phyloP scores from a whole-genome alignment of 1,284 basidiomycete genomes.

The Trichosporon sp. region DNA sequence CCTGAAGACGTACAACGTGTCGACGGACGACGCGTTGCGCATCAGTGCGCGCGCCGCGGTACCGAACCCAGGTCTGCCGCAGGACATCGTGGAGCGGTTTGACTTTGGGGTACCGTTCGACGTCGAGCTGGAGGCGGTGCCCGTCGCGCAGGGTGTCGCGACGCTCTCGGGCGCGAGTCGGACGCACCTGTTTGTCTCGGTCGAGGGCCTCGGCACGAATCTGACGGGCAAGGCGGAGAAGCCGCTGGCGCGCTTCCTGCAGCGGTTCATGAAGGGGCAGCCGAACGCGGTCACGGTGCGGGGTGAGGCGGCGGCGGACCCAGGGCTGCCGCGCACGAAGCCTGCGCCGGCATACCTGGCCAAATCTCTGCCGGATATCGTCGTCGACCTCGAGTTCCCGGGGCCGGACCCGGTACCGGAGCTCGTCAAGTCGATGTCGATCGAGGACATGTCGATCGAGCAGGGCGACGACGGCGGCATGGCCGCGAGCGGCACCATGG shows the following conservation, averaged over 20 bases:
- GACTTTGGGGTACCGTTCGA: constrained; percentile 35
- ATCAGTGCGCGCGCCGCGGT: constrained; percentile 37
- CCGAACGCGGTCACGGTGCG: constrained; percentile 25
- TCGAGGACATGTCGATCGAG: constrained; percentile 43
- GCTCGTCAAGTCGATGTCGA: constrained; percentile 43
- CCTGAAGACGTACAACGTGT: constrained; percentile 37
- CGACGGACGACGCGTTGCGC: constrained; percentile 20
- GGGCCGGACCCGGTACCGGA: constrained; percentile 40
- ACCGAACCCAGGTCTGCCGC: constrained; percentile 28
- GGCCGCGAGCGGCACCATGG: constrained; percentile 40
- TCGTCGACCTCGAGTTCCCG: constrained; percentile 41
- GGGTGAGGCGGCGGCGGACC: not conserved
- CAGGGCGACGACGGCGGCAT: constrained; percentile 29
- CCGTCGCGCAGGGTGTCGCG: constrained; percentile 41
- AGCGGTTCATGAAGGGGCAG: constrained; percentile 16
- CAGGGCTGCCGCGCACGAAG: constrained; percentile 11
- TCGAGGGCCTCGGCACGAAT: constrained; percentile 28
- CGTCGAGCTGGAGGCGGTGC: constrained; percentile 29
- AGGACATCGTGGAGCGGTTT: not conserved
- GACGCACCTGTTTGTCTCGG: not conserved
- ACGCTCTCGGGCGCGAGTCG: constrained; percentile 11
- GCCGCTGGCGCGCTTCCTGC: not conserved
- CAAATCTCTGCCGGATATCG: constrained; percentile 28
- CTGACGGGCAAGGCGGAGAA: constrained; percentile 27
- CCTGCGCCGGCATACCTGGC: constrained; percentile 39